Evolutionary conservation across 2,329 filamentous ascomycete species (phyloP).

Genomic region (Zymoseptoria ardabiliae): DNA sequence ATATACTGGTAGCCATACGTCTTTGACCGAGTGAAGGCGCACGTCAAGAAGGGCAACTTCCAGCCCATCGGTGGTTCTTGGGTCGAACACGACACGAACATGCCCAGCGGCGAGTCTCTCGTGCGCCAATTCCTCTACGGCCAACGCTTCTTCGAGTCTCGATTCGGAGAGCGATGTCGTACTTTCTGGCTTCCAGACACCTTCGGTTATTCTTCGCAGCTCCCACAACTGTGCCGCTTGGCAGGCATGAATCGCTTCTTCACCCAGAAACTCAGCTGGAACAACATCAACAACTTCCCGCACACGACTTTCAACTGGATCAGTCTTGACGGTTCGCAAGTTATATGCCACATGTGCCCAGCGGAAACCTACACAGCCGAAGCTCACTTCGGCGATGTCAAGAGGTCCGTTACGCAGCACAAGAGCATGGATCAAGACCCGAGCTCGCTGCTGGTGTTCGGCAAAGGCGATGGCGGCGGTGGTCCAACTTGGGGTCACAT

Average conservation of each 20-base stretch:
- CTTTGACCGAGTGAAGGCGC: constrained; percentile 82
- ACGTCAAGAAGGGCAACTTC: constrained; percentile 85
- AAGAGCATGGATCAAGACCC: constrained; percentile 93
- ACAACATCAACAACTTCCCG: constrained; percentile 98
- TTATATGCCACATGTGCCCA: constrained; percentile 95
- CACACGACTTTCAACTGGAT: constrained; percentile 99
- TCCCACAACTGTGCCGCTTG: constrained; percentile 85
- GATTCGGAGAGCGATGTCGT: constrained; percentile 78
- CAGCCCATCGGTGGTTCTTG: constrained; percentile 95
- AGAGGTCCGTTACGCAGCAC: constrained; percentile 80
- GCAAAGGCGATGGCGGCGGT: constrained; percentile 92
- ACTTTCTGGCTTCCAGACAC: constrained; percentile 99
- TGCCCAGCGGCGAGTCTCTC: constrained; percentile 91
- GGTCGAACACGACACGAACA: constrained; percentile 98
- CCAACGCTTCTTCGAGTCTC: constrained; percentile 87
- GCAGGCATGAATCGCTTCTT: constrained; percentile 97
- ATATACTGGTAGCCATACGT: constrained; percentile 52
- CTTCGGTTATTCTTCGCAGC: constrained; percentile 91
- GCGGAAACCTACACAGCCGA: constrained; percentile 92
- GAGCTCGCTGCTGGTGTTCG: constrained; percentile 85
- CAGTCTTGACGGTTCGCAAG: constrained; percentile 86
- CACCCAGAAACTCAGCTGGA: constrained; percentile 98
- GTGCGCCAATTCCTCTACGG: constrained; percentile 93
- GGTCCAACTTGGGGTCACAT: constrained; percentile 90
- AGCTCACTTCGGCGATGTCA: constrained; percentile 91